Base-by-base conservation (phyloP, 257 asterid species). In the Pogostemon cablin region DNA sequence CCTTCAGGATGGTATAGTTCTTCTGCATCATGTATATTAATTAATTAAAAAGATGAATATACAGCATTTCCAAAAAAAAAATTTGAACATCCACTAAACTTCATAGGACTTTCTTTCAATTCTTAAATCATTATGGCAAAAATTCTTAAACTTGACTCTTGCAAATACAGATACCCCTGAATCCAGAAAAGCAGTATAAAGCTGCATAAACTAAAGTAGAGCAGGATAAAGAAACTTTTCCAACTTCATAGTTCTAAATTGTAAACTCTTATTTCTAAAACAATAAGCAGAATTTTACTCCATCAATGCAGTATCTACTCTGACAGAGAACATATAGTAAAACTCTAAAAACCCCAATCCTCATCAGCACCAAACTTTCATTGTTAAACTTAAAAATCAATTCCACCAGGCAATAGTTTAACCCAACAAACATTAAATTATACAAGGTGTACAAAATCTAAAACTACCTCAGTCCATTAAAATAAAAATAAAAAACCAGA, bases 1-100 rank as follows among this genome's bases (percentile, higher is more conserved):
- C 97, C 72, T 83, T 90, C 80, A 90, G 81, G 66, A 90, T 78
- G 9, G 91, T 86, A 80, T 78, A 90, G 73, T 73, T 88, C 86
- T 88, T 87, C 98, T 87, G 90, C 49, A 86, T 70, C 63, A 69
- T 60, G 70, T 61, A 73, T 40, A 68, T n/a, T 7, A 38, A 49
- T 2, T 43, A 41, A 55, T 61, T 52, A 61, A 46, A 35, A 60
- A 46, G 7, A 53, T 6, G 41, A 50, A 59, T 53, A 61, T 20
- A 71, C 61, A 17, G 68, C 55, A 39, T 12, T 55, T 35, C 39
- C 61, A 69, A 73, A 65, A 12, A 59, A 15, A 15, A 15, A 49
- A 37, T 53, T 61, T 12, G 3, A 53, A 71, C 34, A 62, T 25
- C 32, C 32, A 25, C 32, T 25, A 54, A 68, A 54, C 47, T 65